Percentiles rank a stretch among this genome's conserved stretches.
Evolutionary conservation across 1,139 yeast genomes (phyloP).

Genomic region (Protomyces pachydermus): DNA sequence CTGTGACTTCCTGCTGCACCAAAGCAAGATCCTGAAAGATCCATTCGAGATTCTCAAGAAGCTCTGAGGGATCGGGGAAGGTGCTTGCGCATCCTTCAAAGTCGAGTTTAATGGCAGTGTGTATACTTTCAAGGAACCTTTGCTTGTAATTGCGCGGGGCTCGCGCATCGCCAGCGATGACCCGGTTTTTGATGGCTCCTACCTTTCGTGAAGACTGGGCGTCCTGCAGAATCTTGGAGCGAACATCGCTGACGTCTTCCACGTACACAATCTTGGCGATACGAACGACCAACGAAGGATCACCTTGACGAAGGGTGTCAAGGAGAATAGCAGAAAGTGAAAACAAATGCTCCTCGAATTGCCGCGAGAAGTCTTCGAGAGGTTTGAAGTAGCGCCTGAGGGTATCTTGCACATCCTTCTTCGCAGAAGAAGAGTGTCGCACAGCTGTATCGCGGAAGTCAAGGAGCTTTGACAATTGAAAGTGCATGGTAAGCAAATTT

Average conservation of each 20-base stretch:
- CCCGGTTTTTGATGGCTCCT: slow-evolving; percentile 15
- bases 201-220: slow-evolving; percentile 35
- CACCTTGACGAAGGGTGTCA: slow-evolving; percentile 65
- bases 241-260: slow-evolving; percentile 69
- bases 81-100: slow-evolving; percentile 62
- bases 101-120: slow-evolving; percentile 57
- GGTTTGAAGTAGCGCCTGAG: slow-evolving; percentile 57
- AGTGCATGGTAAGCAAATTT: slow-evolving; percentile 63
- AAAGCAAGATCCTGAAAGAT: slow-evolving; percentile 71
- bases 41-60: slow-evolving; percentile 74
- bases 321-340: slow-evolving; percentile 60
- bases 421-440: slow-evolving; percentile 50
- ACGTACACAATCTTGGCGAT: slow-evolving; percentile 69
- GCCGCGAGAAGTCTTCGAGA: slow-evolving; percentile 47
- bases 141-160: slow-evolving; percentile 58
- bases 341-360: slow-evolving; percentile 61
- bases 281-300: slow-evolving; percentile 62
- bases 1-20: slow-evolving; percentile 55
- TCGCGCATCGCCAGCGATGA: slow-evolving; percentile 31
- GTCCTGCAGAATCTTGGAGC: slow-evolving; percentile 39
- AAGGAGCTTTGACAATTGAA: slow-evolving; percentile 60
- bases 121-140: slow-evolving; percentile 58
- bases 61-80: slow-evolving; percentile 46
- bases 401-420: slow-evolving; percentile 68
- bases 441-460: slow-evolving; percentile 74